These are phyloP conservation scores for Gastrolobium bilobum DNA, from an alignment of 306 rosid species.

Conservation along the genomic window DNA sequence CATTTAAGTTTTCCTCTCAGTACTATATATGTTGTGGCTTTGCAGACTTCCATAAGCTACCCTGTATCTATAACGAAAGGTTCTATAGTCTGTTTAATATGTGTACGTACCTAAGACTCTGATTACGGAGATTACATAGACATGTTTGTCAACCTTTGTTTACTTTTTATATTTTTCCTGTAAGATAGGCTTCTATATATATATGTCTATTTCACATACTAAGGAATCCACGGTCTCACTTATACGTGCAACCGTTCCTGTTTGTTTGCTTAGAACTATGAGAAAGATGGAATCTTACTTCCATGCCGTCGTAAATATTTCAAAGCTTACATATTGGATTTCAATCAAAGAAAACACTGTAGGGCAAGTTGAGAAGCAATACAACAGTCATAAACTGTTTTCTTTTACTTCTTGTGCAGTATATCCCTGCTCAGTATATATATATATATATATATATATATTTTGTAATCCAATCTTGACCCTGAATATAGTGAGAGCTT, in stretches of 20 bases:
- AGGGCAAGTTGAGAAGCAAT: background rate
- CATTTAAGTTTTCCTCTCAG: slow-evolving; percentile 12
- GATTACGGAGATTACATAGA: slow-evolving; percentile 24
- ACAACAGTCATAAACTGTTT: background rate
- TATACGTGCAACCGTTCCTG: background rate
- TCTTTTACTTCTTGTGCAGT: background rate
- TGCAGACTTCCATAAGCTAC: slow-evolving; percentile 41
- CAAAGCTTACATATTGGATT: background rate
- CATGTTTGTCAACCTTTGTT: background rate
- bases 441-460: no score
- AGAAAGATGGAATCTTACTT: background rate
- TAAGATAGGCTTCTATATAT: background rate
- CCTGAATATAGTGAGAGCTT: no score
- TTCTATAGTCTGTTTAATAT: slow-evolving; percentile 34
- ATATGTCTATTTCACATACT: background rate
- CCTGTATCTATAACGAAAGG: slow-evolving; percentile 31
- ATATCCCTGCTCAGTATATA: background rate
- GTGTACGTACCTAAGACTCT: slow-evolving; percentile 9
- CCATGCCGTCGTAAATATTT: background rate
- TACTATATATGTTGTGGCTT: slow-evolving; percentile 41
- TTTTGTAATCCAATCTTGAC: no score
- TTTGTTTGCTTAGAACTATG: no score
- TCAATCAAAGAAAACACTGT: background rate
- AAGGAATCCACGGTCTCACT: background rate
- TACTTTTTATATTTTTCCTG: background rate